Percentiles rank a stretch among this genome's conserved stretches.
phyloP scores from a whole-genome alignment of 768 basidiomycete species.

The Pleurotus tuber-regium region DNA sequence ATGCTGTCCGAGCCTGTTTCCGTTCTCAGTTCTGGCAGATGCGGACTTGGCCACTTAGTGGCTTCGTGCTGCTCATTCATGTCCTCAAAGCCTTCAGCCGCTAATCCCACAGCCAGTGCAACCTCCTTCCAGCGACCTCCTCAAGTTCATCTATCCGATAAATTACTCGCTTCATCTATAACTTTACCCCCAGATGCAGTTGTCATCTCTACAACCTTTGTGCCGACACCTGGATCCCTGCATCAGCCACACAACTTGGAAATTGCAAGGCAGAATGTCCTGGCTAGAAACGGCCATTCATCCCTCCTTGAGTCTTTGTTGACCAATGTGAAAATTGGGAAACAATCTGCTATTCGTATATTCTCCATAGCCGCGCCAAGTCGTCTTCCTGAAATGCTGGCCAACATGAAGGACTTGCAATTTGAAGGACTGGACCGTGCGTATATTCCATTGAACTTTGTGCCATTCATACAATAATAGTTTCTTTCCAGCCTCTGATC shows the following conservation, averaged over 20 bases:
- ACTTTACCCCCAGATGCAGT: conserved; percentile 38
- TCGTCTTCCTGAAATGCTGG: conserved; percentile 25
- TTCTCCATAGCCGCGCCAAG: conserved; percentile 47
- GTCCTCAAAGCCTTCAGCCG: conserved; percentile 2
- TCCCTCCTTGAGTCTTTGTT: conserved; percentile 50
- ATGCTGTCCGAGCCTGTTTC: no score
- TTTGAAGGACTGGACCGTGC: conserved; percentile 53
- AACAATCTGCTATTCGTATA: conserved; percentile 50
- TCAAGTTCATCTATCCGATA: conserved; percentile 24
- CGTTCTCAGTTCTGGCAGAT: no score
- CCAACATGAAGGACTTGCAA: conserved; percentile 33
- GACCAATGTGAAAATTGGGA: conserved; percentile 45
- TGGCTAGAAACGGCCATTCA: conserved; percentile 34
- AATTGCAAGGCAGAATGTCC: conserved; percentile 47
- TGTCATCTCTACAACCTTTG: conserved; percentile 47
- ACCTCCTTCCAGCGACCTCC: conserved; percentile 1
- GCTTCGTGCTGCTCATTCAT: not conserved
- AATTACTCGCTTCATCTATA: conserved; percentile 46
- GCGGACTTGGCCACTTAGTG: not conserved
- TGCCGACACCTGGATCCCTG: conserved; percentile 23
- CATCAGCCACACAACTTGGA: conserved; percentile 39
- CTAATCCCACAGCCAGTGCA: not conserved
- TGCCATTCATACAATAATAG: conserved; percentile 10
- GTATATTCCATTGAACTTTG: conserved; percentile 23
- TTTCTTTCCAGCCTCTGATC: conserved; percentile 35